Evolutionary conservation across 1,284 basidiomycete species (phyloP).

Genomic region (Exobasidium cylindrosporum): DNA sequence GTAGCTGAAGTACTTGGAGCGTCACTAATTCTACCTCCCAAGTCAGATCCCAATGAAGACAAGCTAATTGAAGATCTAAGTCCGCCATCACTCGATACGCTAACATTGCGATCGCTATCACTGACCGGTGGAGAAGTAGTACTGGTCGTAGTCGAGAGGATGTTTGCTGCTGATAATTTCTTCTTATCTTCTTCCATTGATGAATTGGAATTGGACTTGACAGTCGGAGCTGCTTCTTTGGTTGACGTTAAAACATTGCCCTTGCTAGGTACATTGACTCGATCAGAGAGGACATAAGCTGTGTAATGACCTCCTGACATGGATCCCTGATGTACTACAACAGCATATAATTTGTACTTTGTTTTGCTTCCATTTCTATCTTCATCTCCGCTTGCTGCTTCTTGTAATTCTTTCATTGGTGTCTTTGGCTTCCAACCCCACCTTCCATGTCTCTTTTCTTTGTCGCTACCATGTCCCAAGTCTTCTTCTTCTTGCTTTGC

Average conservation of each 20-base stretch:
- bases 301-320: constrained; percentile 46
- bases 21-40: neutral
- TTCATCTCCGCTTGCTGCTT: neutral
- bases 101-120: neutral
- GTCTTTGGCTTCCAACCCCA: constrained; percentile 1
- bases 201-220: neutral
- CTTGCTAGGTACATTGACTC: constrained; percentile 12
- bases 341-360: constrained; percentile 60
- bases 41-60: neutral
- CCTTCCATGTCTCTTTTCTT: neutral
- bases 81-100: neutral
- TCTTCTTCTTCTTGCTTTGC: constrained; percentile 13
- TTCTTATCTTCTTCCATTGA: neutral
- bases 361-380: constrained; percentile 24
- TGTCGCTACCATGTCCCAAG: neutral
- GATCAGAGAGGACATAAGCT: constrained; percentile 40
- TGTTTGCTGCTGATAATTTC: neutral
- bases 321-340: constrained; percentile 70
- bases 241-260: neutral
- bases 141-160: neutral
- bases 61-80: neutral
- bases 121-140: neutral
- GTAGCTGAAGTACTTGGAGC: neutral
- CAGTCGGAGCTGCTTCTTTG: neutral
- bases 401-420: neutral